phyloP scores from a whole-genome alignment of 805 yeast species.

The Lachancea dasiensis region DNA sequence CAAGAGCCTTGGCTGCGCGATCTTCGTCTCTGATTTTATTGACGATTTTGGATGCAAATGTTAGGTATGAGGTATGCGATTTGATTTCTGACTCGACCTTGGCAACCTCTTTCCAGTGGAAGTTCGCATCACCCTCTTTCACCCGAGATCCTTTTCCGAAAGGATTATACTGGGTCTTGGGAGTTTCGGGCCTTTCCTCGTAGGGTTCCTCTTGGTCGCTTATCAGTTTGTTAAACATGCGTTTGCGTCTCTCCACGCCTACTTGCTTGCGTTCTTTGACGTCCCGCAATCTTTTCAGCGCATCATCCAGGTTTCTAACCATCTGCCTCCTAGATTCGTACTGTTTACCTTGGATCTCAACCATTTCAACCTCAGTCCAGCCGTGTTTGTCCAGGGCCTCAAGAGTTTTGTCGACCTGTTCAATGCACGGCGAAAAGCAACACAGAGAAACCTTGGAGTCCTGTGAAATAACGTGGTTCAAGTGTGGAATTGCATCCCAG shows the following conservation, averaged over 20 bases:
- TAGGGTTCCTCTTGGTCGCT: constrained; percentile 28
- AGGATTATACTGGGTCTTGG: constrained; percentile 67
- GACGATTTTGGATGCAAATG: constrained; percentile 64
- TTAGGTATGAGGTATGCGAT: constrained; percentile 88
- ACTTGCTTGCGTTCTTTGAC: constrained; percentile 65
- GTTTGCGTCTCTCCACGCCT: constrained; percentile 53
- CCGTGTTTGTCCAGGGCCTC: constrained; percentile 67
- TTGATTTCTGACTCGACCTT: constrained; percentile 80
- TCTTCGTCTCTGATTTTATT: constrained; percentile 19
- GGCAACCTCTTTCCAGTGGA: constrained; percentile 79
- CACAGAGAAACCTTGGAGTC: constrained; percentile 63
- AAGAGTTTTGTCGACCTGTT: constrained; percentile 87
- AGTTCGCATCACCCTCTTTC: constrained; percentile 79
- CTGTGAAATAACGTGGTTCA: constrained; percentile 50
- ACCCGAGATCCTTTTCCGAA: constrained; percentile 87
- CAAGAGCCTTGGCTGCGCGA: constrained; percentile 8
- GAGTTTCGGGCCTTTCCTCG: constrained; percentile 30
- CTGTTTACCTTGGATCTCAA: constrained; percentile 75
- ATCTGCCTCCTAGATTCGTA: constrained; percentile 90
- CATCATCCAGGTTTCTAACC: constrained; percentile 77
- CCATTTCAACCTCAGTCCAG: constrained; percentile 86
- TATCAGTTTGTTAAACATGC: constrained; percentile 25
- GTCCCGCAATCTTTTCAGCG: constrained; percentile 70
- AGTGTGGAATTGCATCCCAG: constrained; percentile 86
- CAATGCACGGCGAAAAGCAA: constrained; percentile 97